Percentiles rank a stretch among this genome's conserved stretches.
phyloP scores from a whole-genome alignment of 306 rosid genomes.

The Castanea sativa region DNA sequence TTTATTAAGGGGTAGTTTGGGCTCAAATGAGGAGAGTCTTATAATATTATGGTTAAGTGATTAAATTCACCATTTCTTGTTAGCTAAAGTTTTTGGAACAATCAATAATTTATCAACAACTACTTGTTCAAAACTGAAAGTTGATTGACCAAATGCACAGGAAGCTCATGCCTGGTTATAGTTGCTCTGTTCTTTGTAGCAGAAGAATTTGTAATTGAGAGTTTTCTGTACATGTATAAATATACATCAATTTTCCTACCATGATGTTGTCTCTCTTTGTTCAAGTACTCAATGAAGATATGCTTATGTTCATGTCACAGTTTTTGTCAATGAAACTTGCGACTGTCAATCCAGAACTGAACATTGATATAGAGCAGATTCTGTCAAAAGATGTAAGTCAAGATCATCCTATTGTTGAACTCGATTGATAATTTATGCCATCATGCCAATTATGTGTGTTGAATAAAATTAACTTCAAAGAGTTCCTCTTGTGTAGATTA shows the following conservation, averaged over 20 bases:
- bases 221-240: background rate
- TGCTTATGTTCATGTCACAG: conserved; percentile 42
- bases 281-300: conserved; percentile 1
- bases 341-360: conserved; percentile 90
- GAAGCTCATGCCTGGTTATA: background rate
- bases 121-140: background rate
- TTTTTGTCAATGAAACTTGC: conserved; percentile 98
- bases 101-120: background rate
- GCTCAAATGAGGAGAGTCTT: no score
- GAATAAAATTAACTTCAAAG: conserved; percentile 9
- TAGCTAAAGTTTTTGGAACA: no score
- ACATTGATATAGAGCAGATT: conserved; percentile 73
- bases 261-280: conserved; percentile 3
- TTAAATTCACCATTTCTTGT: no score
- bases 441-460: background rate
- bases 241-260: background rate
- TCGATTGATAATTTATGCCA: background rate
- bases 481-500: conserved; percentile 47
- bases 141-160: background rate
- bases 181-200: background rate
- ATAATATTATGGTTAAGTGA: no score
- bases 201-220: background rate
- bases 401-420: background rate
- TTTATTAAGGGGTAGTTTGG: no score
- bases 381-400: conserved; percentile 90